Conservation (phyloP, 2,329 filamentous ascomycete species). For the Beauveria asiatica region DNA sequence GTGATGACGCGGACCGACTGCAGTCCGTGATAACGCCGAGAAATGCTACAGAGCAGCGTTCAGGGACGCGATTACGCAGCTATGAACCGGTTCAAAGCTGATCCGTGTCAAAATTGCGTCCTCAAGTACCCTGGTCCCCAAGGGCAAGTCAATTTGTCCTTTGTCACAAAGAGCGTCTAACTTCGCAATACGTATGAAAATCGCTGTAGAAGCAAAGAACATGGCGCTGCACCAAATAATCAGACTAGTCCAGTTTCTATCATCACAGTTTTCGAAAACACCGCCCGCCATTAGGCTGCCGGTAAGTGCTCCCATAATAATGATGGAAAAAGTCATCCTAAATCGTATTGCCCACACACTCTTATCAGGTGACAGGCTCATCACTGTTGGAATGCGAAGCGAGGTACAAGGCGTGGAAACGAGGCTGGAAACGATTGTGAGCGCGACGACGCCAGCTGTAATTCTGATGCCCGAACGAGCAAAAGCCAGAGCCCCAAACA, state of each 20-base stretch:
- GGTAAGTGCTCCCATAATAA: conserved; percentile 11
- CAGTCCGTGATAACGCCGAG: no score
- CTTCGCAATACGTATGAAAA: neutral
- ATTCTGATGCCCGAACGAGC: conserved; percentile 5
- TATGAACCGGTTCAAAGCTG: no score
- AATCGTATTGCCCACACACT: conserved; percentile 12
- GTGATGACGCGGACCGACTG: no score
- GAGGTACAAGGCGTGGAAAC: conserved; percentile 14
- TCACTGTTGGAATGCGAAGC: conserved; percentile 12
- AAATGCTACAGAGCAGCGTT: no score
- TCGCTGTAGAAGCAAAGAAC: neutral
- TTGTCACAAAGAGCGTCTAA: neutral
- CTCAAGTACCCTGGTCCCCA: neutral
- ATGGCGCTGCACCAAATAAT: conserved; percentile 2
- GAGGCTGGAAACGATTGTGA: conserved; percentile 13
- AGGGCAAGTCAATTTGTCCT: neutral
- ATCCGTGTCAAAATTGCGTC: no score
- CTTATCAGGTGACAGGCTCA: conserved; percentile 11
- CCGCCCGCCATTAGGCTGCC: conserved; percentile 14
- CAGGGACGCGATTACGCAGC: no score
- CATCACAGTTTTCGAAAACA: neutral
- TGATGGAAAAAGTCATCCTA: conserved; percentile 15
- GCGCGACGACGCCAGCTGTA: conserved; percentile 11
- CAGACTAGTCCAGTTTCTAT: neutral
- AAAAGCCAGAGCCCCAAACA: conserved; percentile 10